Conservation (phyloP, 2,329 filamentous ascomycete genomes). For the Penicillium polonicum region DNA sequence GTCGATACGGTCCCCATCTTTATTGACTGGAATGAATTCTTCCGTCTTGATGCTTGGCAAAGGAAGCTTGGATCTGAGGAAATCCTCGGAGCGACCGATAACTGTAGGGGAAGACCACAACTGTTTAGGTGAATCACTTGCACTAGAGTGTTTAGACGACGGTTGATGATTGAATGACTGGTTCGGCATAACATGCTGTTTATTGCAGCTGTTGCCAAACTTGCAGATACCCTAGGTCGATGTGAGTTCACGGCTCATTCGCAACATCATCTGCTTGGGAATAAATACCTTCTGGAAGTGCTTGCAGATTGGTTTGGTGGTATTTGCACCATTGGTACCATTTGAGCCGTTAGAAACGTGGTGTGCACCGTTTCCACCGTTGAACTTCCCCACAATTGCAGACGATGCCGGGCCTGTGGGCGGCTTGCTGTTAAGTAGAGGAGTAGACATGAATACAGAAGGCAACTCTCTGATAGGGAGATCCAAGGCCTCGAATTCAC, state of each 20-base stretch:
- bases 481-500: constrained; percentile 54
- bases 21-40: constrained; percentile 49
- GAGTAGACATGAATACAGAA: constrained; percentile 51
- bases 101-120: constrained; percentile 13
- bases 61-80: constrained; percentile 23
- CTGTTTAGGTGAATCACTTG: constrained; percentile 17
- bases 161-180: constrained; percentile 21
- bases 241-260: constrained; percentile 1
- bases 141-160: constrained; percentile 18
- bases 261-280: not conserved
- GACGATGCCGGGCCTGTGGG: constrained; percentile 1
- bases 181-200: constrained; percentile 31
- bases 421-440: constrained; percentile 28
- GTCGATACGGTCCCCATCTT: constrained; percentile 50
- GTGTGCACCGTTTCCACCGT: constrained; percentile 7
- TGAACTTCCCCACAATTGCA: constrained; percentile 3
- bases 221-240: constrained; percentile 32
- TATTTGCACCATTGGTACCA: constrained; percentile 5
- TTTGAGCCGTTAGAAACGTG: constrained; percentile 3
- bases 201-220: constrained; percentile 33
- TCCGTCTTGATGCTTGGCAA: constrained; percentile 18
- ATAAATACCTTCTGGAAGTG: constrained; percentile 34
- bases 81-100: constrained; percentile 22
- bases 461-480: constrained; percentile 54
- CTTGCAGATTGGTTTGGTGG: constrained; percentile 29